Base-by-base conservation (phyloP, 805 yeast species). In the Metschnikowia anglica region DNA sequence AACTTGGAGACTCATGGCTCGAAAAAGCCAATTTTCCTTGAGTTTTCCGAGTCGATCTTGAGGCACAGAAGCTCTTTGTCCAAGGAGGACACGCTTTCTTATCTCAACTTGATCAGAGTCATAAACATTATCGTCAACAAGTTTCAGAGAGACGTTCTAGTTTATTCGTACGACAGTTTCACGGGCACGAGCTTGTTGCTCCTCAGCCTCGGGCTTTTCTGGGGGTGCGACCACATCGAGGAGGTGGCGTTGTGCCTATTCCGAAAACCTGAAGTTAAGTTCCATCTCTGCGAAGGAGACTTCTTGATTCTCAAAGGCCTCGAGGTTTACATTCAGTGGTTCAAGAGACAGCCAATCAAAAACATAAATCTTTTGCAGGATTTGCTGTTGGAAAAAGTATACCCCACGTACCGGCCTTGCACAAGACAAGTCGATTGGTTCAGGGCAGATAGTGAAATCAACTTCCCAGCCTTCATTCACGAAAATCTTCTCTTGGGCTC, bases 91-190 rank as follows among this genome's bases (percentile, higher is more conserved):
- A 43, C 59, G 5, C 47, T 64, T 9, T 52, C 59, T 20, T 58
- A 51, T 33, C 56, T 68, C 44, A 66, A 67, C 40, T 43, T 62
- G 13, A 47, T 66, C 32, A 63, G 61, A 39, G 48, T 62, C 36
- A 52, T 68, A 34, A 49, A 64, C 34, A 31, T 45, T 6, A 46
- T 55, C 18, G 50, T 55, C 27, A 49, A 50, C 23, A 32, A 45
- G 30, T 34, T 33, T 37, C 54, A 55, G 36, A 38, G 52, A 32
- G 55, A 61, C 33, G 55, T 63, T 4, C 62, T 66, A 32, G 48
- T 65, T 4, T 66, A 60, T 43, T 64, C 63, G 3, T 61, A 58
- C 45, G 73, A 68, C 49, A 72, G 73, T 1, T 67, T 64, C 43
- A 65, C 73, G 7, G 71, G 70, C 3, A 51, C 63, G 15, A 55